These are phyloP conservation scores for Blechomonas ayalai DNA, from an alignment of 208 protist species.

Conservation along the genomic window DNA sequence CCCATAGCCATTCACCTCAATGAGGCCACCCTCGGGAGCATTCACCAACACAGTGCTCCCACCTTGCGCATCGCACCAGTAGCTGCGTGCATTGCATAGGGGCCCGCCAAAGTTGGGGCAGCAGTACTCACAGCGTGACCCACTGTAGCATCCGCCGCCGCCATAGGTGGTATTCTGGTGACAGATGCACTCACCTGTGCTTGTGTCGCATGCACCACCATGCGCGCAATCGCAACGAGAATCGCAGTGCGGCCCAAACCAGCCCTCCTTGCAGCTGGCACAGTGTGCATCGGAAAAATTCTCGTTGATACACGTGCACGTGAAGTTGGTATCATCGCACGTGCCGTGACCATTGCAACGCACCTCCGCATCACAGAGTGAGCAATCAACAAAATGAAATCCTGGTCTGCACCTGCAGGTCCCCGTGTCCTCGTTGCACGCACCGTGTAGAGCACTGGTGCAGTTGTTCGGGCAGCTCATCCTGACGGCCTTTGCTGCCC, in stretches of 20 bases:
- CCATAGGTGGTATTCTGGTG: conserved; percentile 16
- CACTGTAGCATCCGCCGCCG: conserved; percentile 44
- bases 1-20: conserved; percentile 58
- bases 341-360: conserved; percentile 60
- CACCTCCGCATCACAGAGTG: conserved; percentile 42
- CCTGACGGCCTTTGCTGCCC: neutral
- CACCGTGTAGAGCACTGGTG: conserved; percentile 22
- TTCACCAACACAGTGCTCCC: conserved; percentile 24
- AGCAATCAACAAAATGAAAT: conserved; percentile 59
- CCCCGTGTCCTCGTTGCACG: conserved; percentile 26
- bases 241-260: conserved; percentile 70
- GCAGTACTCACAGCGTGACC: conserved; percentile 63
- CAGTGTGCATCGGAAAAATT: conserved; percentile 49
- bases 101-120: conserved; percentile 51
- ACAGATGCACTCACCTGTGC: conserved; percentile 48
- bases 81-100: conserved; percentile 48
- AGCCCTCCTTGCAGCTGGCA: conserved; percentile 36
- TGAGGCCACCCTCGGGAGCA: conserved; percentile 29
- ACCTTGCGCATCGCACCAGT: conserved; percentile 61
- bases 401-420: conserved; percentile 33
- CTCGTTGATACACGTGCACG: conserved; percentile 42
- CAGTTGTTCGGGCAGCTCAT: conserved; percentile 42
- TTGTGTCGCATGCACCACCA: conserved; percentile 38
- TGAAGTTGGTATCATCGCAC: conserved; percentile 20
- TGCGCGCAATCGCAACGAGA: conserved; percentile 50